phyloP scores from a whole-genome alignment of 371 early-diverging fungal species.

The Mucor racemosus region DNA sequence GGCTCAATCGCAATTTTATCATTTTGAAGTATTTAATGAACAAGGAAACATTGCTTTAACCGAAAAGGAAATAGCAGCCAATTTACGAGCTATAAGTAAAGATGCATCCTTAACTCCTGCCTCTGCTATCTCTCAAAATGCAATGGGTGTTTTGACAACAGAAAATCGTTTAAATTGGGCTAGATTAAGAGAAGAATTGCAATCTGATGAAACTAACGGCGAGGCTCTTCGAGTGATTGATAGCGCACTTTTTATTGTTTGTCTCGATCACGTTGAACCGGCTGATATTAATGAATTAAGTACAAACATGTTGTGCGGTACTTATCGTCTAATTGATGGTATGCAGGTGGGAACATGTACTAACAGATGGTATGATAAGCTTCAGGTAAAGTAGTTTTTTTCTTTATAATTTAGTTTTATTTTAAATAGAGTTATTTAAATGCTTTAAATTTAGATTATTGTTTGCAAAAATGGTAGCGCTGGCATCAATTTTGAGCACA shows the following conservation, averaged over 20 bases:
- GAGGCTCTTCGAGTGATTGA: conserved; percentile 68
- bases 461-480: conserved; percentile 67
- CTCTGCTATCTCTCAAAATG: conserved; percentile 46
- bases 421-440: neutral
- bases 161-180: conserved; percentile 81
- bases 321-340: conserved; percentile 56
- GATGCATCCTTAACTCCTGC: conserved; percentile 48
- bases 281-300: conserved; percentile 49
- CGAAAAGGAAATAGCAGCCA: conserved; percentile 57
- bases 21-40: conserved; percentile 68
- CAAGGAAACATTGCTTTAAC: conserved; percentile 47
- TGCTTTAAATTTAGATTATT: conserved; percentile 44
- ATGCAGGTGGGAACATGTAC: conserved; percentile 65
- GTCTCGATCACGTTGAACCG: conserved; percentile 74
- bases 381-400: conserved; percentile 42
- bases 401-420: neutral
- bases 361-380: conserved; percentile 66
- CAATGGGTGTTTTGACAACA: conserved; percentile 72
- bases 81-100: conserved; percentile 45
- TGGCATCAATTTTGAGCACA: conserved; percentile 66
- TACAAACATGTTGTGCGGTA: conserved; percentile 64
- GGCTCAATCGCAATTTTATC: conserved; percentile 67
- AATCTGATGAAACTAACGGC: conserved; percentile 55
- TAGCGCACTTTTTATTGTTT: conserved; percentile 79
- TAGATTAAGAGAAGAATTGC: conserved; percentile 44